phyloP scores from a whole-genome alignment of 83 land plant species.

The Picea abies region DNA sequence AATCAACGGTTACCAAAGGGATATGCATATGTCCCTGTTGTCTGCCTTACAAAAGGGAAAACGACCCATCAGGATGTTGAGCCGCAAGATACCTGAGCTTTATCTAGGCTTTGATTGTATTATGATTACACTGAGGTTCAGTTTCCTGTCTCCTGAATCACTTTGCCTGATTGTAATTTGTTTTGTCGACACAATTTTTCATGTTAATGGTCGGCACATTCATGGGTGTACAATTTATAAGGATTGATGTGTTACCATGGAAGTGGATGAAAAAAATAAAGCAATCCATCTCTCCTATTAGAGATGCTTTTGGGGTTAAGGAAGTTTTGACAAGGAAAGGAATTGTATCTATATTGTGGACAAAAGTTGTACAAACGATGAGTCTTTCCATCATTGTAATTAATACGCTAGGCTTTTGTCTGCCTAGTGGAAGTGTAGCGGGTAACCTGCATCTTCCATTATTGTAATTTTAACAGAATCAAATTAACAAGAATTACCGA shows the following conservation, averaged over 20 bases:
- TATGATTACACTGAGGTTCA: not conserved
- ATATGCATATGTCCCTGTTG: slow-evolving; percentile 83
- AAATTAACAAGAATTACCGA: slow-evolving; percentile 4
- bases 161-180: slow-evolving; percentile 14
- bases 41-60: slow-evolving; percentile 59
- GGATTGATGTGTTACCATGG: slow-evolving; percentile 1
- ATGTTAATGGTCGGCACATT: slow-evolving; percentile 17
- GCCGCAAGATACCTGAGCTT: slow-evolving; percentile 25
- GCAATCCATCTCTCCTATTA: slow-evolving; percentile 15
- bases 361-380: slow-evolving; percentile 13
- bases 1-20: slow-evolving; percentile 86
- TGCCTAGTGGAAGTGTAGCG: slow-evolving; percentile 16
- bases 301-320: slow-evolving; percentile 17
- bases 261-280: slow-evolving; percentile 13
- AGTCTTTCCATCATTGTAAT: slow-evolving; percentile 7
- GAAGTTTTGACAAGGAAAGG: slow-evolving; percentile 16
- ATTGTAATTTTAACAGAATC: slow-evolving; percentile 19
- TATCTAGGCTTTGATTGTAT: slow-evolving; percentile 14
- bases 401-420: slow-evolving; percentile 14
- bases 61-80: slow-evolving; percentile 19
- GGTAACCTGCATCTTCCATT: slow-evolving; percentile 16
- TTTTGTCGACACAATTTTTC: slow-evolving; percentile 17
- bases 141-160: not conserved
- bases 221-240: slow-evolving; percentile 12
- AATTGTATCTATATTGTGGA: slow-evolving; percentile 18